phyloP scores from a whole-genome alignment of 495 filamentous ascomycete species.

The Cetradonia linearis region DNA sequence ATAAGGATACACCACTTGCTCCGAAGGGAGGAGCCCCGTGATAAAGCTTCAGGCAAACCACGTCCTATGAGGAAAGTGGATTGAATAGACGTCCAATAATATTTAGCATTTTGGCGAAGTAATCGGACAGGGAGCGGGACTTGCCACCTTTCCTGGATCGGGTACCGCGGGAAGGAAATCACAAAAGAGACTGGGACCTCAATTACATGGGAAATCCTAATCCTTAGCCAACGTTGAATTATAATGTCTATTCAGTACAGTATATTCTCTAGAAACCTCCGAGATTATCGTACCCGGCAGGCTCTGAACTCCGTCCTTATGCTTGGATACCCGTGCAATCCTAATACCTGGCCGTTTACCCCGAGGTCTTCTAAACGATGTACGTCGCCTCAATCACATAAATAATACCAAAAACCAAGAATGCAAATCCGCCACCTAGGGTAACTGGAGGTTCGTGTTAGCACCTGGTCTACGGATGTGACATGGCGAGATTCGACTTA shows the following conservation, averaged over 20 bases:
- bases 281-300: not conserved
- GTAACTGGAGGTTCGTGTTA: constrained; percentile 53
- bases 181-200: not conserved
- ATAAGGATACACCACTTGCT: too few relatives aligned
- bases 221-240: not conserved
- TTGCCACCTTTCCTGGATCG: too few relatives aligned
- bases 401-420: constrained; percentile 82
- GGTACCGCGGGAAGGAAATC: not conserved
- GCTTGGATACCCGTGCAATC: constrained; percentile 4
- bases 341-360: not conserved
- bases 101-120: too few relatives aligned
- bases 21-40: too few relatives aligned
- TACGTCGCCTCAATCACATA: constrained; percentile 78
- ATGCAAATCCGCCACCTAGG: constrained; percentile 84
- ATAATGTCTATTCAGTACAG: not conserved
- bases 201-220: not conserved
- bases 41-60: too few relatives aligned
- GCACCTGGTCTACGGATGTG: constrained; percentile 8
- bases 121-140: too few relatives aligned
- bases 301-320: constrained; percentile 6
- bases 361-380: constrained; percentile 15
- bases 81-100: too few relatives aligned
- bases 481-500: constrained; percentile 43
- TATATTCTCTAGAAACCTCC: not conserved
- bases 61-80: too few relatives aligned